Percentiles rank a stretch among this genome's conserved stretches.
These are phyloP conservation scores for Rhizopogon vesiculosus DNA, from an alignment of 768 basidiomycete species.

Conservation along the genomic window DNA sequence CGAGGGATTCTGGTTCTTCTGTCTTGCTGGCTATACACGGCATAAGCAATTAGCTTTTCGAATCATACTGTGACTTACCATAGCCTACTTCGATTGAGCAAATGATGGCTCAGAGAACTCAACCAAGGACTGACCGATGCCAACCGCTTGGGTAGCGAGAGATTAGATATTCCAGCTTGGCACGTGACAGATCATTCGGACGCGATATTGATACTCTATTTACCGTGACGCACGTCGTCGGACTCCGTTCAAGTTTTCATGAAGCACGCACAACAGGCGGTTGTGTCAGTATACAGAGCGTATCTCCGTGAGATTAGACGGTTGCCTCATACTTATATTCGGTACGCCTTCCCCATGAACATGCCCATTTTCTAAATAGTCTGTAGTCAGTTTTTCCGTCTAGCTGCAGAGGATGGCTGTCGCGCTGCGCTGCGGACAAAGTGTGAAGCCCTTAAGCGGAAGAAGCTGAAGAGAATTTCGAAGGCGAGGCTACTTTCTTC, in stretches of 20 bases:
- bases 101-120: too few species aligned
- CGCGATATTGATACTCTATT: too few species aligned
- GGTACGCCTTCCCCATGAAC: conserved; percentile 24
- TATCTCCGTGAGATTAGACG: conserved; percentile 36
- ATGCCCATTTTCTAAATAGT: neutral
- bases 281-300: conserved; percentile 33
- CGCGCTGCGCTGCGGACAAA: conserved; percentile 38
- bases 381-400: conserved; percentile 57
- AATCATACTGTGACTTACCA: neutral
- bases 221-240: too few species aligned
- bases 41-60: neutral
- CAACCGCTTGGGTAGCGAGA: too few species aligned
- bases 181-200: too few species aligned
- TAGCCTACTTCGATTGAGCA: neutral
- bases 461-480: conserved; percentile 44
- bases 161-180: too few species aligned
- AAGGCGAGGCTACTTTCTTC: conserved; percentile 36
- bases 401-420: conserved; percentile 56
- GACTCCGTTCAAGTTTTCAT: neutral
- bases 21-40: conserved; percentile 47
- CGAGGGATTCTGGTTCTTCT: conserved; percentile 60
- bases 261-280: conserved; percentile 1
- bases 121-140: too few species aligned
- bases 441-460: conserved; percentile 24
- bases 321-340: conserved; percentile 44